Conservation (phyloP, 2,329 filamentous ascomycete genomes). For the Pseudogymnoascus sp. region DNA sequence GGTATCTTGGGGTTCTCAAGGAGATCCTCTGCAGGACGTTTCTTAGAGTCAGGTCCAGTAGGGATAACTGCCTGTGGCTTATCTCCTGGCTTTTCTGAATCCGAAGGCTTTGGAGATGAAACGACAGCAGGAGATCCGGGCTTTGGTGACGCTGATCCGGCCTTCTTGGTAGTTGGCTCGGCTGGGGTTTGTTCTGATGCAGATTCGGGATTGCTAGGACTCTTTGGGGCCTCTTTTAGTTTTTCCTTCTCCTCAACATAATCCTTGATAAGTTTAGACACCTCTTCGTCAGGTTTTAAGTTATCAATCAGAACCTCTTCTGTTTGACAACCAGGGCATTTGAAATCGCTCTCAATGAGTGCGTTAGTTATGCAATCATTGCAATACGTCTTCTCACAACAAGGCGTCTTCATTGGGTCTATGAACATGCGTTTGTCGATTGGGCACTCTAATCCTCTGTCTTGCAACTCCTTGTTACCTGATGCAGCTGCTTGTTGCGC, state of each 20-base stretch:
- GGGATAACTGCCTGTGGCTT: slow-evolving; percentile 28
- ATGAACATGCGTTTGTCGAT: slow-evolving; percentile 98
- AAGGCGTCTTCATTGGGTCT: slow-evolving; percentile 98
- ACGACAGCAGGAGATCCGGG: slow-evolving; percentile 22
- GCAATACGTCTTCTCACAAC: slow-evolving; percentile 97
- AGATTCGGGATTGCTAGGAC: slow-evolving; percentile 16
- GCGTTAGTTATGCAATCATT: slow-evolving; percentile 99
- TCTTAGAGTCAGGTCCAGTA: slow-evolving; percentile 51
- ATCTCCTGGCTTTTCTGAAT: slow-evolving; percentile 25
- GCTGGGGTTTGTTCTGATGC: slow-evolving; percentile 28
- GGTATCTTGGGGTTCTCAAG: slow-evolving; percentile 58
- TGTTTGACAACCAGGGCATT: slow-evolving; percentile 85
- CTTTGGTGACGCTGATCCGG: slow-evolving; percentile 31
- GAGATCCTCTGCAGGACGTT: slow-evolving; percentile 72
- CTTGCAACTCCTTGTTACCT: slow-evolving; percentile 79
- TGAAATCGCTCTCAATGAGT: slow-evolving; percentile 95
- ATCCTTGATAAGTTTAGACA: slow-evolving; percentile 68
- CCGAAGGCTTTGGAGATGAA: slow-evolving; percentile 28
- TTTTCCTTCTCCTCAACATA: slow-evolving; percentile 57
- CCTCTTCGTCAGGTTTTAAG: slow-evolving; percentile 74
- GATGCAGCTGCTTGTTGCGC: slow-evolving; percentile 70
- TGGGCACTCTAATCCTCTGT: slow-evolving; percentile 83
- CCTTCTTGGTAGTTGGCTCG: slow-evolving; percentile 27
- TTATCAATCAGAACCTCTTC: slow-evolving; percentile 92
- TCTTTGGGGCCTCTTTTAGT: slow-evolving; percentile 33